Evolutionary conservation across 306 rosid genomes (phyloP).

Genomic region (Mimosa bimucronata): DNA sequence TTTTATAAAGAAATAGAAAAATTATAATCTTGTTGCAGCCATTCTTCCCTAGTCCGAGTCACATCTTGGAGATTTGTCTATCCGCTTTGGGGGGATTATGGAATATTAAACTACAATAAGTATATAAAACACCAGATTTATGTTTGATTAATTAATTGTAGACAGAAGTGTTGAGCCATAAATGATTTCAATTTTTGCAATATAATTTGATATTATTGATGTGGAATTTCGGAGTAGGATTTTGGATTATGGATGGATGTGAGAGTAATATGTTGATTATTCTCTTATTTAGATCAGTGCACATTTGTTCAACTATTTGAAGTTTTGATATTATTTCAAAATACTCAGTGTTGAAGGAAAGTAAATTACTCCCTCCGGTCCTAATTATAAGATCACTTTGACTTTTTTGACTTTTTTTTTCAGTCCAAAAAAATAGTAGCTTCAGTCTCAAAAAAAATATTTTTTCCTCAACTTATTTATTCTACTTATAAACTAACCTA

Average conservation of each 20-base stretch:
- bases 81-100: conserved; percentile 41
- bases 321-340: background rate
- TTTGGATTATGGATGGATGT: background rate
- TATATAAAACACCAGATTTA: conserved; percentile 11
- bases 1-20: conserved; percentile 28
- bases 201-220: conserved; percentile 22
- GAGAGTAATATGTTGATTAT: background rate
- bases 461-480: too few species aligned
- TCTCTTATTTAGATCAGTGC: background rate
- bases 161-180: conserved; percentile 14
- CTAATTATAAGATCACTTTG: too few species aligned
- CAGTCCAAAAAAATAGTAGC: too few species aligned
- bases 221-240: background rate
- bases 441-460: too few species aligned
- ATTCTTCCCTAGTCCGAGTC: conserved; percentile 30
- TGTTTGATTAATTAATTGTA: conserved; percentile 32
- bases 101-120: conserved; percentile 44
- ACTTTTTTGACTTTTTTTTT: too few species aligned
- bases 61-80: conserved; percentile 20
- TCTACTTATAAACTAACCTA: too few species aligned
- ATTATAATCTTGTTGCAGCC: conserved; percentile 31
- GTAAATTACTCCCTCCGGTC: too few species aligned
- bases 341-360: too few species aligned
- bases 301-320: background rate
- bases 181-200: conserved; percentile 15